phyloP scores from a whole-genome alignment of 2,329 filamentous ascomycete species.

The Colletotrichum destructivum region DNA sequence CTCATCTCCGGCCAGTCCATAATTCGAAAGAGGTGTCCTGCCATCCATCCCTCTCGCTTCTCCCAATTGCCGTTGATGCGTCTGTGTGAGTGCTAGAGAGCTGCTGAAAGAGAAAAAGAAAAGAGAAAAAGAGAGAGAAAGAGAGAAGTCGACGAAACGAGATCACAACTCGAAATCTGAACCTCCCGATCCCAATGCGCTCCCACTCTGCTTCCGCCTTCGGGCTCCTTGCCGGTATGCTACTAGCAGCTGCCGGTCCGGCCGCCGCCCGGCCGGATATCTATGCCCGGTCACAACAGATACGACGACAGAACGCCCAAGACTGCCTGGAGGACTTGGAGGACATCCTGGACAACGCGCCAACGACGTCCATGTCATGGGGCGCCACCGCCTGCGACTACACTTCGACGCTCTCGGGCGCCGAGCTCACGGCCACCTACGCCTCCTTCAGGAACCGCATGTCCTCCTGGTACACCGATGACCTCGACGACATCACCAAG shows the following conservation, averaged over 20 bases:
- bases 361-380: slow-evolving; percentile 26
- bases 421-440: slow-evolving; percentile 29
- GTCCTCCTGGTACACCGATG: slow-evolving; percentile 38
- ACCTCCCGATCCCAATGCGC: slow-evolving; percentile 15
- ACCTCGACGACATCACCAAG: slow-evolving; percentile 34
- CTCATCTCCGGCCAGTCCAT: not conserved
- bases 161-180: not conserved
- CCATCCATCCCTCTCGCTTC: not conserved
- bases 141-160: not conserved
- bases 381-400: slow-evolving; percentile 35
- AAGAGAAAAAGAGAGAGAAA: too few species aligned
- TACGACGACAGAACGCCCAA: slow-evolving; percentile 19
- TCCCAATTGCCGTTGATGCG: not conserved
- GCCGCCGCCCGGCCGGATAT: slow-evolving; percentile 25
- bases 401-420: slow-evolving; percentile 36
- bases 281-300: slow-evolving; percentile 20
- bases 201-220: slow-evolving; percentile 23
- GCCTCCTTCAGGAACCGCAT: slow-evolving; percentile 27
- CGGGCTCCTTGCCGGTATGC: slow-evolving; percentile 24
- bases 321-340: slow-evolving; percentile 34
- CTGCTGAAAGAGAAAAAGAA: not conserved
- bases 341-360: slow-evolving; percentile 35
- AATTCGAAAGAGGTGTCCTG: not conserved
- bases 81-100: not conserved
- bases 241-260: not conserved